Evolutionary conservation across 2,329 filamentous ascomycete genomes (phyloP), one percentile per base, ranked within the genome.

Genomic region (Penicillium olsonii): DNA sequence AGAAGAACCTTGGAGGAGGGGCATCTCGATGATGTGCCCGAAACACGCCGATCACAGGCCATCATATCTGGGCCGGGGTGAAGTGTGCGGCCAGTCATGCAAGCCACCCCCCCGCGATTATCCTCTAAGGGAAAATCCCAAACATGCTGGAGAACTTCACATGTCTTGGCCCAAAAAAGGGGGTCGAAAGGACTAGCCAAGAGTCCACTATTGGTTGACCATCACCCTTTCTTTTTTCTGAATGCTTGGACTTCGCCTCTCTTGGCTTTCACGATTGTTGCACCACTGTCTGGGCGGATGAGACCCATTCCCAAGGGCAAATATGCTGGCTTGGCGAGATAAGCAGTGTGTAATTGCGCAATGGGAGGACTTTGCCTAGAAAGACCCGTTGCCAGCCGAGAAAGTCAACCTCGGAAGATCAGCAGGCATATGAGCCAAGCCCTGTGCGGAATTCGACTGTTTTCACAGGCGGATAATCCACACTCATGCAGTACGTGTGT

Each of bases 381-480:
- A 56, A 55, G 44, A 50, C 42, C 59, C 61, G 58, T 61, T 45
- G 54, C 57, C 51, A 60, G 45, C 62, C 65, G 61, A n/a, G n/a
- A 61, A 50, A 53, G 51, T 50, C 53, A 54, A 51, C 63, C 59
- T 65, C 64, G 62, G 65, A 62, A 61, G 64, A 66, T 68, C 64
- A 58, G 56, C 51, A 65, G 62, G 61, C 52, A 61, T 53, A 54
- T 49, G 40, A 54, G 55, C 59, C 55, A 58, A 60, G 55, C 52
- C 52, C 48, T 37, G 53, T 56, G 57, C 42, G 45, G 51, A 37
- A 33, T 20, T 24, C 29, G 17, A 50, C 43, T 35, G 19, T 41
- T 56, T 50, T 58, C 51, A 60, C 53, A 55, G 53, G 56, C 51
- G 29, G 43, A 38, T 26, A 24, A 49, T 40, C 39, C 31, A 38